A percentile compares a stretch with the other conserved stretches of the same genome.
These are phyloP conservation scores for Gynostemma pentaphyllum DNA, from an alignment of 306 rosid species.

Conservation along the genomic window DNA sequence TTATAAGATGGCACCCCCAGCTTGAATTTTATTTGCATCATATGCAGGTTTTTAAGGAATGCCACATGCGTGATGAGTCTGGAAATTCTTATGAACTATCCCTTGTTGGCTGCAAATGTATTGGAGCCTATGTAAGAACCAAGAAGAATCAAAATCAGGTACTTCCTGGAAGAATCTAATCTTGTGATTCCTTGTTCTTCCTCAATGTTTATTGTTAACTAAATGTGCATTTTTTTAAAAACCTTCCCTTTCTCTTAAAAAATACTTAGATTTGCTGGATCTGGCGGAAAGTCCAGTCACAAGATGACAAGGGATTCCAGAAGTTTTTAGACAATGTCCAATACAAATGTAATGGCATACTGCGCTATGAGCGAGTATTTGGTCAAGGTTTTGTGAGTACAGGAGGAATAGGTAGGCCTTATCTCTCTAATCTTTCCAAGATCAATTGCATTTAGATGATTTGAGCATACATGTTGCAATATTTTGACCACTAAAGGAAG, in stretches of 20 bases:
- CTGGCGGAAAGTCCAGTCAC: slow-evolving; percentile 33
- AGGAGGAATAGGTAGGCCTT: slow-evolving; percentile 34
- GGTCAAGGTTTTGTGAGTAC: slow-evolving; percentile 42
- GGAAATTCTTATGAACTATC: slow-evolving; percentile 77
- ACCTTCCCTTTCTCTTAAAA: too few species aligned
- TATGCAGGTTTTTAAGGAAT: slow-evolving; percentile 63
- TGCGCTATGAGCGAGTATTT: slow-evolving; percentile 41
- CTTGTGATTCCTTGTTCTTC: background rate
- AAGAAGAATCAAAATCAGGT: slow-evolving; percentile 97
- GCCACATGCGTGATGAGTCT: slow-evolving; percentile 36
- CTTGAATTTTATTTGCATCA: background rate
- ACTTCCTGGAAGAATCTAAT: background rate
- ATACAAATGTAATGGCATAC: slow-evolving; percentile 32
- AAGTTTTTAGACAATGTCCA: slow-evolving; percentile 41
- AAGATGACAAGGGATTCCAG: slow-evolving; percentile 35
- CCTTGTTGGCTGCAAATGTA: slow-evolving; percentile 81
- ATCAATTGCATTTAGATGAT: background rate
- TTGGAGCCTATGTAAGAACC: slow-evolving; percentile 88
- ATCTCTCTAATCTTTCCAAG: background rate
- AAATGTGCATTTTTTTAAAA: background rate
- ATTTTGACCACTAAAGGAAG: background rate
- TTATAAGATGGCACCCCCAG: background rate
- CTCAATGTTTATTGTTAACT: background rate
- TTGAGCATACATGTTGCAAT: background rate
- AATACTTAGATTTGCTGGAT: slow-evolving; percentile 79